Percentiles rank a stretch among this genome's conserved stretches.
Evolutionary conservation across 2,329 filamentous ascomycete genomes (phyloP).

Genomic region (Colletotrichum coccodes): DNA sequence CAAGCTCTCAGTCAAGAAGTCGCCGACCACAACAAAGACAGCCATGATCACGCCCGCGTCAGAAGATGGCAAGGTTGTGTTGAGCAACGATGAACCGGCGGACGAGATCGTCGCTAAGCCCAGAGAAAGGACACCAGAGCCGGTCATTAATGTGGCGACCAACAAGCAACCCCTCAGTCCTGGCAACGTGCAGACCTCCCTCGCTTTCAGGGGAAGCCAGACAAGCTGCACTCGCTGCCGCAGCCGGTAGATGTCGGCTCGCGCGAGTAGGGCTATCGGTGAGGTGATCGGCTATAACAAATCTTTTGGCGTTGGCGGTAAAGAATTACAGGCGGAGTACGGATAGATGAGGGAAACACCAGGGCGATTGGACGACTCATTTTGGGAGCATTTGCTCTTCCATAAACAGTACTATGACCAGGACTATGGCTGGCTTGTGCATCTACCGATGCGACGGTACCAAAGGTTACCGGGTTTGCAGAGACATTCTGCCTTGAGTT

Average conservation of each 20-base stretch:
- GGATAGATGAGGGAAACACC: constrained; percentile 24
- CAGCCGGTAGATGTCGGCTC: constrained; percentile 43
- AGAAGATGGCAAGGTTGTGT: constrained; percentile 3
- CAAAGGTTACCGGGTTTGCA: constrained; percentile 18
- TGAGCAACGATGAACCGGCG: background rate
- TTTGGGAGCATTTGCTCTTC: constrained; percentile 18
- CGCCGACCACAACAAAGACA: constrained; percentile 38
- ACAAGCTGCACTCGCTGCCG: constrained; percentile 57
- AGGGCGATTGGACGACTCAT: background rate
- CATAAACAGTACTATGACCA: constrained; percentile 18
- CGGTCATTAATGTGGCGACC: constrained; percentile 26
- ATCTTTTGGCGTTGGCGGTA: constrained; percentile 25
- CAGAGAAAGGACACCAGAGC: constrained; percentile 29
- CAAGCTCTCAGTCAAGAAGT: constrained; percentile 69
- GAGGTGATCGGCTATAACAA: background rate
- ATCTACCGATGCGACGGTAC: constrained; percentile 16
- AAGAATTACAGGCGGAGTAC: constrained; percentile 17
- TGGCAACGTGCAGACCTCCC: constrained; percentile 50
- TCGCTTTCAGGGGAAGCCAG: constrained; percentile 71
- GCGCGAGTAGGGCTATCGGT: constrained; percentile 37
- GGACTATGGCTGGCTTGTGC: constrained; percentile 14
- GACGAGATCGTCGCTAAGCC: constrained; percentile 20
- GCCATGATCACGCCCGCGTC: constrained; percentile 15
- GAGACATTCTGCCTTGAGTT: constrained; percentile 23
- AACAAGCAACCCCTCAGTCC: constrained; percentile 41